Percentiles rank a stretch among this genome's conserved stretches.
Conservation (phyloP, 2,329 filamentous ascomycete genomes). For the Sclerotinia spermophila region DNA sequence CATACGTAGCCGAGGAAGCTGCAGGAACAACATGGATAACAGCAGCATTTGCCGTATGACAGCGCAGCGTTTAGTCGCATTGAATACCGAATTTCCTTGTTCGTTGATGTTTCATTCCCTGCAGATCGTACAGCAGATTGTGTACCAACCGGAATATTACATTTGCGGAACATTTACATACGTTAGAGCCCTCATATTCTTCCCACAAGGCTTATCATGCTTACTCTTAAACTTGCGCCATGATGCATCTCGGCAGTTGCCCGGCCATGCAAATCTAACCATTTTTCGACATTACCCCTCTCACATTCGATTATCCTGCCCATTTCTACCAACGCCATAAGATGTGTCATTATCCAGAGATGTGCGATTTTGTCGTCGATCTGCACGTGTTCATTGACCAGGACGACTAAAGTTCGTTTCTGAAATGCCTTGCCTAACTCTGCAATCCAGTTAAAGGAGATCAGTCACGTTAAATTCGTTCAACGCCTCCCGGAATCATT, state of each 20-base stretch:
- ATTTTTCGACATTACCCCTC: slow-evolving; percentile 1
- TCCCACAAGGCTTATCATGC: background rate
- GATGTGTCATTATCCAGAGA: slow-evolving; percentile 1
- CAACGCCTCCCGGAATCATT: background rate
- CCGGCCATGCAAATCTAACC: background rate
- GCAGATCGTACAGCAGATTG: background rate
- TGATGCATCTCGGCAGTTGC: slow-evolving; percentile 1
- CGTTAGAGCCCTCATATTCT: background rate
- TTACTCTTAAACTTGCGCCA: background rate
- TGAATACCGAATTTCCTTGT: background rate
- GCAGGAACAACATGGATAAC: background rate
- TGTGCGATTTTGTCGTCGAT: slow-evolving; percentile 1
- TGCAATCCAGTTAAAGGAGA: background rate
- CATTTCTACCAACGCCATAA: slow-evolving; percentile 2
- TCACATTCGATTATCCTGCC: background rate
- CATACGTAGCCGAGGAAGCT: background rate
- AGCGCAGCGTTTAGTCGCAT: background rate
- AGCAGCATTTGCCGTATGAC: background rate
- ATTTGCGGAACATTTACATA: background rate
- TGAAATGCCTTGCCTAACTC: background rate
- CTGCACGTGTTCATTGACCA: background rate
- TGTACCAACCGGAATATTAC: background rate
- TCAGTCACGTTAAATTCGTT: background rate
- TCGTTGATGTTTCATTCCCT: background rate
- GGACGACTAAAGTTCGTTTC: background rate